A percentile compares a stretch with the other conserved stretches of the same genome.
Evolutionary conservation across 805 yeast genomes (phyloP).

Genomic region (Starmerella powellii): DNA sequence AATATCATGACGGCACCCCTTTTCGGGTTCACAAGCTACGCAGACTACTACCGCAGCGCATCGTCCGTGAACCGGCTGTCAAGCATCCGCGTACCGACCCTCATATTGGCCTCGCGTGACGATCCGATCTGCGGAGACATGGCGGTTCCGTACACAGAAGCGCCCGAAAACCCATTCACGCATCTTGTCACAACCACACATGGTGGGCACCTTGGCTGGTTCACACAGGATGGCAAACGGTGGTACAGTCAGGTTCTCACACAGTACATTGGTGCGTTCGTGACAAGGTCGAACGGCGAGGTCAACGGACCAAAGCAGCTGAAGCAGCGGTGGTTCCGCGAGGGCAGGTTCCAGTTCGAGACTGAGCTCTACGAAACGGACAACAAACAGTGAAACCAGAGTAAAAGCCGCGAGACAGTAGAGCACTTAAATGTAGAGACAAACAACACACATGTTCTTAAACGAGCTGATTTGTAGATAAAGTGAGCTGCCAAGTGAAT

Average conservation of each 20-base stretch:
- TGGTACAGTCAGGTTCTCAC: slow-evolving; percentile 53
- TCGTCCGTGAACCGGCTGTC: slow-evolving; percentile 44
- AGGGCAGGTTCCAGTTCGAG: slow-evolving; percentile 11
- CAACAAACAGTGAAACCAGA: background rate
- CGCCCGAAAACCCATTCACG: slow-evolving; percentile 46
- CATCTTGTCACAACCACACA: slow-evolving; percentile 45
- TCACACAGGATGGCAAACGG: slow-evolving; percentile 41
- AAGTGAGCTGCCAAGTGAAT: no score
- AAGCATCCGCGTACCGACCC: slow-evolving; percentile 48
- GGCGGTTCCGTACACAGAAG: slow-evolving; percentile 42
- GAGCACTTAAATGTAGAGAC: no score
- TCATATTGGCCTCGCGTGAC: slow-evolving; percentile 54
- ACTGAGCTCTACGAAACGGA: background rate
- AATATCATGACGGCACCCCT: slow-evolving; percentile 48
- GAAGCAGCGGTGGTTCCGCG: slow-evolving; percentile 13
- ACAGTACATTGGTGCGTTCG: slow-evolving; percentile 32
- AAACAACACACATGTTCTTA: no score
- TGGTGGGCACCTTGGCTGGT: slow-evolving; percentile 85
- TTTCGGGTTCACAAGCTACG: slow-evolving; percentile 52
- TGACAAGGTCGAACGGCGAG: slow-evolving; percentile 24
- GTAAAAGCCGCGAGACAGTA: no score
- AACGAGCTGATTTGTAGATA: no score
- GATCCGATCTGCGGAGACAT: slow-evolving; percentile 58
- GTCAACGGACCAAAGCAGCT: background rate
- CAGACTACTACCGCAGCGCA: slow-evolving; percentile 53